Base-by-base conservation (phyloP, 805 yeast species). In the Suhomyces canberraensis region DNA sequence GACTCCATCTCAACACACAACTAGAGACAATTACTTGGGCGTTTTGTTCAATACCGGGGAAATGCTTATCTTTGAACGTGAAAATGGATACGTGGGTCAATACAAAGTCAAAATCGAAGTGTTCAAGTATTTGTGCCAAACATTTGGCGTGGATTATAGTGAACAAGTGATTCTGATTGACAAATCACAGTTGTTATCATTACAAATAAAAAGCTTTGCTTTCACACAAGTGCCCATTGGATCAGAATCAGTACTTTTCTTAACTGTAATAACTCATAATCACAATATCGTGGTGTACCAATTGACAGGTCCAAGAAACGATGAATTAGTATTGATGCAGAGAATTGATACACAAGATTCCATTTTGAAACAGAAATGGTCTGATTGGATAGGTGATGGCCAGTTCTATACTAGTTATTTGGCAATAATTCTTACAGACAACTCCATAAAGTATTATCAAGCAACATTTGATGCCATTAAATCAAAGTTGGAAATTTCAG, bases 11-110 rank as follows among this genome's bases (percentile, higher is more conserved):
- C 44, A 47, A 21, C 41, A 45, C 1, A 32, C 43, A n/a, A 46
- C 56, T 3, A 52, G 58, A 27, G 60, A 60, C 30, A 52, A 61
- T 32, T 46, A 42, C 28, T 46, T 68, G 28, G 71, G 63, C 0
- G 61, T 64, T 1, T 43, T 68, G 19, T 56, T 57, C 34, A 66
- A 61, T 37, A 56, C 71, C 1, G 67, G 69, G 0, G 74, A 68
- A 36, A 46, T 66, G 11, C 35, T 66, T 25, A 38, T 66, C 4
- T 42, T 66, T 14, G 51, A 52, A 28, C 45, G 71, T 33, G 48
- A 52, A 7, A 46, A 53, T n/a, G 38, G 45, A 11, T 52, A 47
- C 19, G 34, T 47, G 3, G 53, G 48, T 25, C 51, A 52, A 26
- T 66, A 58, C 33, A 21, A 35, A 11, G 53, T 61, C 3, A 48